Evolutionary conservation across 2,329 filamentous ascomycete genomes (phyloP), one percentile per base, ranked within the genome.

Genomic region (Penicillium hesseltinei): DNA sequence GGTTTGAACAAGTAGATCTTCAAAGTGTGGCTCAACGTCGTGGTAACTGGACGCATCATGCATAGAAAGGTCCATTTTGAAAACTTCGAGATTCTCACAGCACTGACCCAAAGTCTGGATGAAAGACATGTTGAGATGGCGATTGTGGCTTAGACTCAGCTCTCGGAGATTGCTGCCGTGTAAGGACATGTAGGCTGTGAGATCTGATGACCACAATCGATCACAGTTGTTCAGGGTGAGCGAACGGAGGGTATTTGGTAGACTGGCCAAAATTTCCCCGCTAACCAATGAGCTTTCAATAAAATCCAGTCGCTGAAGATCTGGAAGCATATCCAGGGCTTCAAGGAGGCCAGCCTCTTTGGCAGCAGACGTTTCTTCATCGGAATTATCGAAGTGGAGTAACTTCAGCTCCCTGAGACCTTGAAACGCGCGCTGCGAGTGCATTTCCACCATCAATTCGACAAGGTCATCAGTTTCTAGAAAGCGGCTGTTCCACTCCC

Each of bases 181-280:
- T 0, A 82, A 82, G 6, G 79, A 70, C 40, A 97, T 80, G 67
- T 89, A 96, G 0, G 74, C 70, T 27, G 80, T 77, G 23, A 97
- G 75, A 57, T 86, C 82, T 4, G 86, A 81, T 0, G 90, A 88
- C 5, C 81, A 85, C 10, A 96, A 75, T 60, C 89, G 85, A 75
- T 88, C 87, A 69, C 92, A 97, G 65, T 94, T 93, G 62, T 87
- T 84, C 17, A 97, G 78, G 62, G 88, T 88, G 4, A 97, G 79
- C 45, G 84, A 83, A 45, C 81, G 76, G 21, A 97, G 79, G 4
- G 78, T 82, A 11, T 77, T 80, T 0, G 92, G 91, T 7, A 97
- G 76, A 4, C 84, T 78, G 1, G 83, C 80, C n/a, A 96, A 77
- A 19, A 95, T 79, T 9, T 80, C 78, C 8, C 85, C 82, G 67